Percentiles rank a stretch among this genome's conserved stretches.
Conservation (phyloP, 2,329 filamentous ascomycete species). For the Claviceps lovelessii region DNA sequence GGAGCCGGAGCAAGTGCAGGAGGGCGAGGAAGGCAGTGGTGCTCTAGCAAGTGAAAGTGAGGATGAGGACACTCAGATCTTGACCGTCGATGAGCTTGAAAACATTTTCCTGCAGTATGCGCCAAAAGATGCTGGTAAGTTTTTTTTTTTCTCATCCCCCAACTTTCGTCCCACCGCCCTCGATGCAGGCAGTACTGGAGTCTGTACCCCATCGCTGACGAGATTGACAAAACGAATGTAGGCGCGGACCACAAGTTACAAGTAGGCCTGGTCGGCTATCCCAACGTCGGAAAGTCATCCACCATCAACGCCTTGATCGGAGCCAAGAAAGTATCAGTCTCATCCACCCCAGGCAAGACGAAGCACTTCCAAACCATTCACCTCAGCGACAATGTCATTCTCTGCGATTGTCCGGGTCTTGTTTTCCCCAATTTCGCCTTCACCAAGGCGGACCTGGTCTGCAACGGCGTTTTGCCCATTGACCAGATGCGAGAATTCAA, state of each 20-base stretch:
- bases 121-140: constrained; percentile 36
- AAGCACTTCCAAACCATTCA: constrained; percentile 99
- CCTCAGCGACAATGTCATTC: constrained; percentile 71
- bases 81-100: constrained; percentile 88
- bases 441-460: constrained; percentile 91
- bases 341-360: constrained; percentile 91
- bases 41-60: constrained; percentile 12
- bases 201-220: constrained; percentile 3
- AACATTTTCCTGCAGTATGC: constrained; percentile 68
- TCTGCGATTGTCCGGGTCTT: constrained; percentile 96
- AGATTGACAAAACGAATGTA: constrained; percentile 11
- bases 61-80: constrained; percentile 57
- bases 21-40: constrained; percentile 23
- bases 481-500: constrained; percentile 90
- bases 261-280: constrained; percentile 91
- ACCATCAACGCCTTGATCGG: constrained; percentile 99
- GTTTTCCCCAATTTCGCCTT: constrained; percentile 97
- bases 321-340: constrained; percentile 96
- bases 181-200: background rate
- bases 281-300: constrained; percentile 97
- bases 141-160: too few species aligned
- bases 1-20: constrained; percentile 24
- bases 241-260: constrained; percentile 53
- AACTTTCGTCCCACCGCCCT: background rate
- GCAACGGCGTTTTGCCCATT: constrained; percentile 87